Conservation (phyloP, 352 stramenopile genomes). For the Phytophthora cryptogea region DNA sequence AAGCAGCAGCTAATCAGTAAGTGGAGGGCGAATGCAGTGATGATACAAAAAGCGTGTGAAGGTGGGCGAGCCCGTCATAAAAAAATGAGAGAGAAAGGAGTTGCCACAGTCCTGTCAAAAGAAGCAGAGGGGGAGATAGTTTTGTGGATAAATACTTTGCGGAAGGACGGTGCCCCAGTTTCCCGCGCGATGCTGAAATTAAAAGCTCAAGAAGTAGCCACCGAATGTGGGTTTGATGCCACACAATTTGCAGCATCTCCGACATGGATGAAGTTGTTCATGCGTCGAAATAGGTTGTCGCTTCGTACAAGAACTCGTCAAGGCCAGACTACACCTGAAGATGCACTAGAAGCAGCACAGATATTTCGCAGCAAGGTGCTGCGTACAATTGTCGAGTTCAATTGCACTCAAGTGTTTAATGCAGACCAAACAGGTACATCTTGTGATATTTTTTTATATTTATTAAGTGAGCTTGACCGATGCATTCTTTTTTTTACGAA, state of each 20-base stretch:
- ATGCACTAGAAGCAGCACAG: conserved; percentile 7
- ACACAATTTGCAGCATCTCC: not conserved
- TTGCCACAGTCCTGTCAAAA: not conserved
- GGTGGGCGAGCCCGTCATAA: not conserved
- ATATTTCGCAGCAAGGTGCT: conserved; percentile 4
- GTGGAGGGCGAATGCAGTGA: not conserved
- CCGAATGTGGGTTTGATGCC: not conserved
- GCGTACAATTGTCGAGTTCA: conserved; percentile 11
- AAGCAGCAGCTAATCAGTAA: too few relatives aligned
- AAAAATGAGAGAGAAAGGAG: not conserved
- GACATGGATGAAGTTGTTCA: conserved; percentile 8
- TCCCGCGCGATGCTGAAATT: conserved; percentile 10
- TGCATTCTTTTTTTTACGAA: too few relatives aligned
- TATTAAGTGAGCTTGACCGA: too few relatives aligned
- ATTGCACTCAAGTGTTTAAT: conserved; percentile 16
- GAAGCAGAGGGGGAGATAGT: conserved; percentile 4
- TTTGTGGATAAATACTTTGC: conserved; percentile 10
- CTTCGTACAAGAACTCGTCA: conserved; percentile 10
- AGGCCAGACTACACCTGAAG: conserved; percentile 12
- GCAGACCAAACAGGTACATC: conserved; percentile 12
- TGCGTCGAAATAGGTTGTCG: conserved; percentile 14
- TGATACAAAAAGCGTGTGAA: not conserved
- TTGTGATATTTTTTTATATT: not conserved
- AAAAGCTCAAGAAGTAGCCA: conserved; percentile 9
- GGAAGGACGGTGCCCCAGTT: conserved; percentile 9